These are phyloP conservation scores for Phytophthora pisi DNA, from an alignment of 352 stramenopile species.

Conservation along the genomic window DNA sequence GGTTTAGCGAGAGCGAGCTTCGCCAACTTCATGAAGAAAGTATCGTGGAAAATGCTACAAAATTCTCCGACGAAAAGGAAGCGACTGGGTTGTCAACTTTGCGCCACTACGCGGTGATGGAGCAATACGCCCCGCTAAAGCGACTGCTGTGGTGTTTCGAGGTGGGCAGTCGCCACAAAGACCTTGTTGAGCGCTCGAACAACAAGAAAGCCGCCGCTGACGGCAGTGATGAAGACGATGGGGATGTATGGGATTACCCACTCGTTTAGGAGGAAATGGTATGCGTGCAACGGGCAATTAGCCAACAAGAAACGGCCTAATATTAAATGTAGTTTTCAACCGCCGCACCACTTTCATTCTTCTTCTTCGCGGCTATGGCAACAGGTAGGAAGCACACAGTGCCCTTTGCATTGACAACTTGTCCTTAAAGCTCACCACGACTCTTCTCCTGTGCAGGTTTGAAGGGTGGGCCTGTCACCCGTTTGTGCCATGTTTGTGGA, in stretches of 20 bases:
- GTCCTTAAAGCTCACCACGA: background rate
- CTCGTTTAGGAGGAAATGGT: conserved; percentile 28
- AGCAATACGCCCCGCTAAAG: conserved; percentile 60
- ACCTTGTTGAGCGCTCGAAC: conserved; percentile 22
- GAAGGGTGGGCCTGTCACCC: conserved; percentile 60
- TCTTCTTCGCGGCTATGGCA: conserved; percentile 1
- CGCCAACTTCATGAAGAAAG: conserved; percentile 43
- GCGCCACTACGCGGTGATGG: conserved; percentile 55
- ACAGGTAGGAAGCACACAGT: background rate
- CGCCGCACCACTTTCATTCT: background rate
- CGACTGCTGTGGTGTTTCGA: conserved; percentile 71
- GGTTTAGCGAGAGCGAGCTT: conserved; percentile 63
- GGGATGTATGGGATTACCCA: conserved; percentile 72
- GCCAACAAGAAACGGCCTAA: background rate
- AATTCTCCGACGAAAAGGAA: conserved; percentile 34
- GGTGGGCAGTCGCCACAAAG: conserved; percentile 32
- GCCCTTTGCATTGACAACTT: background rate
- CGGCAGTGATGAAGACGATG: conserved; percentile 41
- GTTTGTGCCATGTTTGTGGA: conserved; percentile 82
- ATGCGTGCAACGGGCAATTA: conserved; percentile 11
- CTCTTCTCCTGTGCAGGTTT: conserved; percentile 27
- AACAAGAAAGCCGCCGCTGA: conserved; percentile 11
- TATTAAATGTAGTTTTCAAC: conserved; percentile 2
- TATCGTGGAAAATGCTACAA: conserved; percentile 40
- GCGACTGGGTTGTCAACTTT: conserved; percentile 45